A percentile compares a stretch with the other conserved stretches of the same genome.
These are phyloP conservation scores for Buddleja alternifolia DNA, from an alignment of 257 asterid genomes.

Conservation along the genomic window DNA sequence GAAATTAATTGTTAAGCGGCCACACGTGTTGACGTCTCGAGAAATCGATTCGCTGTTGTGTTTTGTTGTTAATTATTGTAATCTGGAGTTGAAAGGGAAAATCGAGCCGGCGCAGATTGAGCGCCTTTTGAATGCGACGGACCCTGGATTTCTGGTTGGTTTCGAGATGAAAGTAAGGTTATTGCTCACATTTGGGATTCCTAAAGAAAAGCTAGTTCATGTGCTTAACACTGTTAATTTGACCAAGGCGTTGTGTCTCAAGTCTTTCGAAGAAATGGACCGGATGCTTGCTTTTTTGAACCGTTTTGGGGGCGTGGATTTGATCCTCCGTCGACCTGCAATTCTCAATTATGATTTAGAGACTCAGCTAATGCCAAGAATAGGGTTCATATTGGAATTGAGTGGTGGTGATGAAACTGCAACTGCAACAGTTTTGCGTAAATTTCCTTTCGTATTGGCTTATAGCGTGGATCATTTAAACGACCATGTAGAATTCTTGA, in stretches of 20 bases:
- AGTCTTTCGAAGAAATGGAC: conserved; percentile 61
- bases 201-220: conserved; percentile 59
- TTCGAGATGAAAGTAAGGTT: conserved; percentile 64
- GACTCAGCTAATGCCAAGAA: conserved; percentile 72
- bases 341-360: conserved; percentile 70
- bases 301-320: conserved; percentile 66
- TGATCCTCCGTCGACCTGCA: conserved; percentile 79
- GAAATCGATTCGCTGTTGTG: conserved; percentile 47
- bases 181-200: conserved; percentile 57
- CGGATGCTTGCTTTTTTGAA: conserved; percentile 62
- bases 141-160: conserved; percentile 56
- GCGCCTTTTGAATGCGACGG: conserved; percentile 54
- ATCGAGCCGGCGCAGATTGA: conserved; percentile 58
- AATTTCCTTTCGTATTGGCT: conserved; percentile 72
- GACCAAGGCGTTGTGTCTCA: conserved; percentile 65
- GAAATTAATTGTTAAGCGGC: conserved; percentile 57
- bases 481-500: conserved; percentile 78
- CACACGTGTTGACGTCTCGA: conserved; percentile 57
- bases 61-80: conserved; percentile 39
- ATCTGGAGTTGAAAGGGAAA: conserved; percentile 52
- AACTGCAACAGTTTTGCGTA: conserved; percentile 55
- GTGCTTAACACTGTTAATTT: conserved; percentile 72
- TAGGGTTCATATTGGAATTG: conserved; percentile 62
- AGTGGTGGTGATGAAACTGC: conserved; percentile 66
- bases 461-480: conserved; percentile 72